Evolutionary conservation across 140 eudicot species (phyloP), one percentile per base, ranked within the genome.

Genomic region (Stevia rebaudiana): DNA sequence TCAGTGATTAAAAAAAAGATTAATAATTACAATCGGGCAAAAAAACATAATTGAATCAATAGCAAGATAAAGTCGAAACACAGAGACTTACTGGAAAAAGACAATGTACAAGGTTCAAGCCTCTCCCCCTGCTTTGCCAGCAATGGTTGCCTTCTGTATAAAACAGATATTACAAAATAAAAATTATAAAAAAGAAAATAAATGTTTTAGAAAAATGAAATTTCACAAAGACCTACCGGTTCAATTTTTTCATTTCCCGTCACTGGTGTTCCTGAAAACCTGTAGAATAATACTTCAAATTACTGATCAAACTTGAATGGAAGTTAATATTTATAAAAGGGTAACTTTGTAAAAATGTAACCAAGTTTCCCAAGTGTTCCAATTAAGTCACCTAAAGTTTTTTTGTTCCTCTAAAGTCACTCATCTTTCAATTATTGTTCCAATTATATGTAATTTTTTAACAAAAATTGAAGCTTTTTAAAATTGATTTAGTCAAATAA

Each of bases 91-190:
- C 86, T 51, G 47, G 6, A 24, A 47, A 36, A 67, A 7, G 54
- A 9, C 4, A 33, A 60, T 7, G 56, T 15, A 23, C 53, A 40
- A 19, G 6, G 36, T 67, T 83, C 80, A 87, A 72, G 83, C 70
- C 58, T 79, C 92, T 56, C 86, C 95, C 62, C 75, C 89, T 25
- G 86, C 86, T 75, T 83, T 71, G 58, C 77, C 85, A 18, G 81
- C 74, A 53, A 77, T 21, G 18, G 85, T 73, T 43, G 83, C 78
- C 73, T 88, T 85, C 98, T 85, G 86, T 58, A 44, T 35, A 54
- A 55, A 41, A 6, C 31, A 8, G 42, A 11, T 39, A 24, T 23
- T 17, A 42, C 33, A 35, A 18, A 24, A 54, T 42, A 49, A 40
- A 36, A n/a, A n/a, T n/a, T n/a, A 5, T 4, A 50, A 28, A 2